phyloP scores from a whole-genome alignment of 805 yeast species.

The Ogataea pilisensis region DNA sequence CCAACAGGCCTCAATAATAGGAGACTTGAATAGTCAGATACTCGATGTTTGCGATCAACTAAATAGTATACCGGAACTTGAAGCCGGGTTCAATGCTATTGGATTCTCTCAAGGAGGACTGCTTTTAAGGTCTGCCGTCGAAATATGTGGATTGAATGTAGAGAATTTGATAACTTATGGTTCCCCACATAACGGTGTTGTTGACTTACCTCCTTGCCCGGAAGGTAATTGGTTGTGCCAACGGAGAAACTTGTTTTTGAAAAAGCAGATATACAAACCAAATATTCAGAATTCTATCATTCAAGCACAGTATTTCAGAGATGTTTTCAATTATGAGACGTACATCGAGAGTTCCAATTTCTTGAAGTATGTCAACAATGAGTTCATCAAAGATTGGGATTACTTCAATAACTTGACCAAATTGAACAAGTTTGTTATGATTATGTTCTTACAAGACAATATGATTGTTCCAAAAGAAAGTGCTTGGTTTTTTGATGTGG shows the following conservation, averaged over 20 bases:
- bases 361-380: slow-evolving; percentile 67
- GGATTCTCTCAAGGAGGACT: slow-evolving; percentile 86
- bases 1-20: slow-evolving; percentile 51
- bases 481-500: slow-evolving; percentile 60
- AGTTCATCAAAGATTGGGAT: slow-evolving; percentile 30
- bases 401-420: slow-evolving; percentile 41
- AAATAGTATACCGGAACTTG: slow-evolving; percentile 39
- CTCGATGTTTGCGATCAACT: slow-evolving; percentile 53
- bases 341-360: slow-evolving; percentile 57
- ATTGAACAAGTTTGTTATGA: slow-evolving; percentile 53
- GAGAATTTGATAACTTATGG: slow-evolving; percentile 67
- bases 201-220: slow-evolving; percentile 61
- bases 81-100: slow-evolving; percentile 61
- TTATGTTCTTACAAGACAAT: slow-evolving; percentile 57
- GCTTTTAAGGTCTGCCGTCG: slow-evolving; percentile 64
- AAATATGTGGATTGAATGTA: slow-evolving; percentile 49
- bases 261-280: slow-evolving; percentile 55
- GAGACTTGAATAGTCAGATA: slow-evolving; percentile 54
- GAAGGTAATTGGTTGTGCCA: slow-evolving; percentile 55
- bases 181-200: slow-evolving; percentile 74
- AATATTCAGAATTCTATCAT: slow-evolving; percentile 53
- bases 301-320: slow-evolving; percentile 77
- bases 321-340: slow-evolving; percentile 42
- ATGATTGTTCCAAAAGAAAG: slow-evolving; percentile 70
- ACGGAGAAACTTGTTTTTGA: slow-evolving; percentile 48